phyloP scores from a whole-genome alignment of 2,329 filamentous ascomycete species.

The Ascochyta viciae-villosae region DNA sequence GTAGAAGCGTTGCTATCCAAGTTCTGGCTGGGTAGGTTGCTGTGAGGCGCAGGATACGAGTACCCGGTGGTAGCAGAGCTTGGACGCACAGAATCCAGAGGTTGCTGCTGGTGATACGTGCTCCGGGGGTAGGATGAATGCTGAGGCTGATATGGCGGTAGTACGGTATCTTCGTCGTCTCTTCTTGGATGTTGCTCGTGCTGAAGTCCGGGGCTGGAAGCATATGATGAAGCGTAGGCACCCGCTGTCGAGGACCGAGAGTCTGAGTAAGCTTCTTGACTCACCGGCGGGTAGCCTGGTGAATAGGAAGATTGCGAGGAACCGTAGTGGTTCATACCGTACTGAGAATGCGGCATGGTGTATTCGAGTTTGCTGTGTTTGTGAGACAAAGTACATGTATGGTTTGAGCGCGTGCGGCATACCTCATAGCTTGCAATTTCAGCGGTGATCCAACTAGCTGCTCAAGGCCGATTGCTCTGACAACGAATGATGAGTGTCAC shows the following conservation, averaged over 20 bases:
- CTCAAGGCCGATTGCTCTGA: constrained; percentile 28
- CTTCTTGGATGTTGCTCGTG: constrained; percentile 36
- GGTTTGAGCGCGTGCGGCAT: constrained; percentile 12
- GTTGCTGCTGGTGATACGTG: constrained; percentile 45
- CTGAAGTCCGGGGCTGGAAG: constrained; percentile 34
- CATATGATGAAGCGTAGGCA: constrained; percentile 39
- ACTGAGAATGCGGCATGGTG: constrained; percentile 51
- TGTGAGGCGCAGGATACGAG: constrained; percentile 42
- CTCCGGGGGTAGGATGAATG: constrained; percentile 37
- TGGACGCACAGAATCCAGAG: constrained; percentile 37
- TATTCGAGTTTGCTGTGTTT: constrained; percentile 46
- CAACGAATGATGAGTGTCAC: constrained; percentile 31
- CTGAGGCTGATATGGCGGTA: constrained; percentile 43
- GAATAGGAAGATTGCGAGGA: constrained; percentile 41
- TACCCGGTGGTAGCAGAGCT: constrained; percentile 40
- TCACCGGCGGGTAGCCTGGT: constrained; percentile 41
- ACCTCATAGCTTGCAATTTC: constrained; percentile 51
- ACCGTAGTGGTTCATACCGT: constrained; percentile 47
- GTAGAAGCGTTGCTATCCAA: constrained; percentile 38
- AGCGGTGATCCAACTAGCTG: constrained; percentile 30
- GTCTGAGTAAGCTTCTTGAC: constrained; percentile 40
- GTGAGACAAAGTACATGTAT: constrained; percentile 20
- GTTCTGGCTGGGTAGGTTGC: constrained; percentile 36
- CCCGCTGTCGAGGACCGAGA: constrained; percentile 35
- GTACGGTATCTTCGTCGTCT: constrained; percentile 35